Evolutionary conservation across 2,329 filamentous ascomycete genomes (phyloP).

Genomic region (Aspergillus sclerotialis): DNA sequence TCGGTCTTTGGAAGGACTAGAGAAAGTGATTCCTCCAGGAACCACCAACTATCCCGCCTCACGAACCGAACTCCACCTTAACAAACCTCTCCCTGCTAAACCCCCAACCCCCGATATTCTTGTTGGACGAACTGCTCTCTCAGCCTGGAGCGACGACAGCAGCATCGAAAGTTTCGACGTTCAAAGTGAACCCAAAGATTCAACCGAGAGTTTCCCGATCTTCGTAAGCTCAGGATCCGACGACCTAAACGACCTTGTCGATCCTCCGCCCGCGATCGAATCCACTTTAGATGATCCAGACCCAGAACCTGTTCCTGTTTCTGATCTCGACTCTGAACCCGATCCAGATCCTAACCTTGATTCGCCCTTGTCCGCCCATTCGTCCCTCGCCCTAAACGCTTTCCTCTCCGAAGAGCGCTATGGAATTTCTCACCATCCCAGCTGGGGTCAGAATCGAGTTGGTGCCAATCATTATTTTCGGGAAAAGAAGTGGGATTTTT

Average conservation of each 20-base stretch:
- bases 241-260: slow-evolving; percentile 19
- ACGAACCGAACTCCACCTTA: slow-evolving; percentile 15
- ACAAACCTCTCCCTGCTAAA: slow-evolving; percentile 25
- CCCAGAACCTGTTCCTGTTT: slow-evolving; percentile 8
- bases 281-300: too few relatives aligned
- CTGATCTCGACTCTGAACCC: slow-evolving; percentile 5
- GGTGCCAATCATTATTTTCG: slow-evolving; percentile 31
- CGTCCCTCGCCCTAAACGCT: slow-evolving; percentile 11
- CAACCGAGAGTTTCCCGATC: slow-evolving; percentile 25
- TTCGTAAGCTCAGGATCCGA: slow-evolving; percentile 22
- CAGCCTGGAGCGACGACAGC: slow-evolving; percentile 23
- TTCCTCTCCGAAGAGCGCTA: slow-evolving; percentile 20
- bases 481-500: slow-evolving; percentile 37
- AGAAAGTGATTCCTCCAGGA: slow-evolving; percentile 27
- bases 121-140: slow-evolving; percentile 17
- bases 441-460: slow-evolving; percentile 9
- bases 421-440: slow-evolving; percentile 13
- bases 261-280: too few relatives aligned
- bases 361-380: slow-evolving; percentile 1
- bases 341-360: slow-evolving; percentile 5
- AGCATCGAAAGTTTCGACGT: slow-evolving; percentile 17
- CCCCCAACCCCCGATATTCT: slow-evolving; percentile 14
- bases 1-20: slow-evolving; percentile 30
- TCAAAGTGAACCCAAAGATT: slow-evolving; percentile 14
- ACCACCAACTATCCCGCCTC: slow-evolving; percentile 9